Evolutionary conservation across 805 yeast species (phyloP).

Genomic region (Schizosaccharomyces lindneri): DNA sequence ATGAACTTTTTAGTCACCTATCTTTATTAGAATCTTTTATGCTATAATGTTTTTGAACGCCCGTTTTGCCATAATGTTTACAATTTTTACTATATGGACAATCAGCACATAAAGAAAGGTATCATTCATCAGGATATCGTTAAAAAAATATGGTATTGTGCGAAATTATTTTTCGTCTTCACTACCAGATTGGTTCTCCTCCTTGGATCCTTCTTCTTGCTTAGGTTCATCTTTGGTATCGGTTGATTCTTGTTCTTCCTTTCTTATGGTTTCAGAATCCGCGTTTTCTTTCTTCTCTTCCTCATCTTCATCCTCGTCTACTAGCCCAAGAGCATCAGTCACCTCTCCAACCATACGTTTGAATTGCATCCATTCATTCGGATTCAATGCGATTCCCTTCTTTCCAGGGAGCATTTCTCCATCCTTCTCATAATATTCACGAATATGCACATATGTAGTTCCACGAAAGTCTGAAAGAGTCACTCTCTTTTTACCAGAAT

Average conservation of each 20-base stretch:
- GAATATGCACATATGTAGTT: background rate
- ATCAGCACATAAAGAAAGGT: no score
- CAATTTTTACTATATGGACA: no score
- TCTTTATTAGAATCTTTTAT: background rate
- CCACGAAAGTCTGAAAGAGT: background rate
- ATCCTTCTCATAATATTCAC: conserved; percentile 1
- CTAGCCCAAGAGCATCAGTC: background rate
- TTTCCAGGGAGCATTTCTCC: background rate
- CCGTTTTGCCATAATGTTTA: no score
- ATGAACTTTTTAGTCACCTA: background rate
- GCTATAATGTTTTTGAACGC: background rate
- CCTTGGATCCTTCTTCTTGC: background rate
- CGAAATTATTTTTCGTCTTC: background rate
- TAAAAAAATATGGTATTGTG: no score
- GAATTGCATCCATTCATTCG: background rate
- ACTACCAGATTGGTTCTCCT: background rate
- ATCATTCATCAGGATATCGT: no score
- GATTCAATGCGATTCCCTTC: background rate
- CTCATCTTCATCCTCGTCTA: background rate
- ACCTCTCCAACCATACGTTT: background rate
- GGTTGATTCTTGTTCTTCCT: background rate
- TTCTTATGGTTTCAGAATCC: background rate
- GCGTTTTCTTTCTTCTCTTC: background rate
- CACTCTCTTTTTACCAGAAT: background rate
- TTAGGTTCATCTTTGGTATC: no score